phyloP scores from a whole-genome alignment of 768 basidiomycete species.

The Amanita muscaria region DNA sequence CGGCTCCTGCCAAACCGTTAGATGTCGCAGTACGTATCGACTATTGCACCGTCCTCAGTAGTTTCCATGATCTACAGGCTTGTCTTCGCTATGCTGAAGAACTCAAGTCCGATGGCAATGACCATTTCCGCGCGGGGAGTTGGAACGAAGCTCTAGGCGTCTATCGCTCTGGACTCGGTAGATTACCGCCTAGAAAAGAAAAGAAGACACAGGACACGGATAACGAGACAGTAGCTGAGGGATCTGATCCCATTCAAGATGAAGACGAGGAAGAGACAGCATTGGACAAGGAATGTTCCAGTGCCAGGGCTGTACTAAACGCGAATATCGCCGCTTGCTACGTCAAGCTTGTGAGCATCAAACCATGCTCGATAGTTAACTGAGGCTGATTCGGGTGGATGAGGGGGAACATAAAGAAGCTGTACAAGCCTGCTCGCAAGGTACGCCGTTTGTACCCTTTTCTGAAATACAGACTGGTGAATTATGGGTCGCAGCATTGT shows the following conservation, averaged over 20 bases:
- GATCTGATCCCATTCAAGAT: too few species aligned
- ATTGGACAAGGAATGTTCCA: slow-evolving; percentile 39
- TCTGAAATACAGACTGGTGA: not conserved
- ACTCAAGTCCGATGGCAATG: slow-evolving; percentile 71
- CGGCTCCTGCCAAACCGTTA: not conserved
- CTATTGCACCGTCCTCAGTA: not conserved
- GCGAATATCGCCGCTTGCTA: slow-evolving; percentile 88
- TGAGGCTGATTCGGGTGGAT: slow-evolving; percentile 5
- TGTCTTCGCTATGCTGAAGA: slow-evolving; percentile 33
- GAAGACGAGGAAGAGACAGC: slow-evolving; percentile 3
- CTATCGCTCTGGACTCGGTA: slow-evolving; percentile 62
- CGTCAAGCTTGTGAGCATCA: slow-evolving; percentile 57
- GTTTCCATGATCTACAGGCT: not conserved
- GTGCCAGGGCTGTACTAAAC: slow-evolving; percentile 62
- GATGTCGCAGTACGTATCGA: slow-evolving; percentile 3
- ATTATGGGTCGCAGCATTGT: slow-evolving; percentile 47
- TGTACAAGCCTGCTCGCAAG: slow-evolving; percentile 74
- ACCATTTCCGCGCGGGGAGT: slow-evolving; percentile 50
- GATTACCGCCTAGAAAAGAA: slow-evolving; percentile 42
- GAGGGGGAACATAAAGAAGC: slow-evolving; percentile 76
- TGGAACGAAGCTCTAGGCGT: slow-evolving; percentile 66
- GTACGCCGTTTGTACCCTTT: slow-evolving; percentile 23
- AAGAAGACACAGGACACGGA: slow-evolving; percentile 10
- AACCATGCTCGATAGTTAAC: not conserved
- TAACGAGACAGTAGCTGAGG: not conserved